Evolutionary conservation across 1,139 yeast species (phyloP).

Genomic region (Blastobotrys apis): DNA sequence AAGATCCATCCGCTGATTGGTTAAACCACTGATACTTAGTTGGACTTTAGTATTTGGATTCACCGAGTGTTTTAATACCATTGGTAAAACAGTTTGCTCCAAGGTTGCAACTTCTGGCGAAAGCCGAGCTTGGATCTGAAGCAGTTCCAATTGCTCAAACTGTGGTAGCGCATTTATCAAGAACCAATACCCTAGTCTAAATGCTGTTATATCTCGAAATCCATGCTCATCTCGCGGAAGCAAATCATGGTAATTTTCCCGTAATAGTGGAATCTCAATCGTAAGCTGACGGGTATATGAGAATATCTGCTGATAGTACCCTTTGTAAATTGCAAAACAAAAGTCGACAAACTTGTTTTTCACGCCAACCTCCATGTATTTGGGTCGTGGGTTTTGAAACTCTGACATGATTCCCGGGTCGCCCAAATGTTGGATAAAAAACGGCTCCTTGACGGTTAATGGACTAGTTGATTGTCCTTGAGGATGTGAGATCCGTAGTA

Average conservation of each 20-base stretch:
- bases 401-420: conserved; percentile 1
- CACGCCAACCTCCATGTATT: background rate
- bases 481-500: background rate
- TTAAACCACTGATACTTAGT: background rate
- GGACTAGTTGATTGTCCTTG: background rate
- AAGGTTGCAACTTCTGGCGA: background rate
- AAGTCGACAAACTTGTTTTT: conserved; percentile 1
- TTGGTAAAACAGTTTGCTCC: conserved; percentile 5
- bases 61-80: background rate
- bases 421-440: conserved; percentile 4
- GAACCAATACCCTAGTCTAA: conserved; percentile 4
- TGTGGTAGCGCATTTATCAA: conserved; percentile 1
- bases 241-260: background rate
- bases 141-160: background rate
- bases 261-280: conserved; percentile 1
- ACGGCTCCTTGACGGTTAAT: conserved; percentile 2
- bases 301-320: conserved; percentile 4
- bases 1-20: background rate
- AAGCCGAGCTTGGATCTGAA: conserved; percentile 7
- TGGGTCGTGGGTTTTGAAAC: background rate
- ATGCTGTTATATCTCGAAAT: background rate
- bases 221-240: background rate
- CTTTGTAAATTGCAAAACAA: conserved; percentile 3
- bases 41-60: background rate
- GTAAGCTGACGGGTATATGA: conserved; percentile 3